phyloP scores from a whole-genome alignment of 495 filamentous ascomycete genomes.

The Cercophora newfieldiana region DNA sequence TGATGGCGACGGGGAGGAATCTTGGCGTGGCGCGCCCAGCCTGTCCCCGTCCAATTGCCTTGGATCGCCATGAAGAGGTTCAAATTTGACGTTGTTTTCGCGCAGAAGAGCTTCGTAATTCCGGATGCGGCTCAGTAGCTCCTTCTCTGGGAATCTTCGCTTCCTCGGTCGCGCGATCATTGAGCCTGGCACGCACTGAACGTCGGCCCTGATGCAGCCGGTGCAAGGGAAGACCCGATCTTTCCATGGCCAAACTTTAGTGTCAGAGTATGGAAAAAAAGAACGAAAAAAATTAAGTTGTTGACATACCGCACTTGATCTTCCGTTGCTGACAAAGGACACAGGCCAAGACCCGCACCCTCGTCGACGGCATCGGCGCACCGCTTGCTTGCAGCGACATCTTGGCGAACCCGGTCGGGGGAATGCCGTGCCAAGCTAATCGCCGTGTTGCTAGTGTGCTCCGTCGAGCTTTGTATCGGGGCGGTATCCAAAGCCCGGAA shows the following conservation, averaged over 20 bases:
- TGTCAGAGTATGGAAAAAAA: too few relatives aligned
- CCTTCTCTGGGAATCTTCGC: conserved; percentile 55
- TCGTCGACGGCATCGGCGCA: background rate
- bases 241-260: too few relatives aligned
- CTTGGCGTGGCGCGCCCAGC: background rate
- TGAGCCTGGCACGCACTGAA: conserved; percentile 51
- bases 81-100: conserved; percentile 52
- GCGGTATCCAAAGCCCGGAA: background rate
- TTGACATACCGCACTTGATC: conserved; percentile 48
- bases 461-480: background rate
- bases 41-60: background rate
- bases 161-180: conserved; percentile 43
- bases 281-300: too few relatives aligned
- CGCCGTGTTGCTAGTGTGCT: background rate
- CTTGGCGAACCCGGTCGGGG: background rate
- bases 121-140: conserved; percentile 54
- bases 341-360: conserved; percentile 53
- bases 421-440: background rate
- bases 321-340: conserved; percentile 60
- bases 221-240: conserved; percentile 56
- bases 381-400: background rate
- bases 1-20: background rate
- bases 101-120: conserved; percentile 55
- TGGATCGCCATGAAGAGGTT: conserved; percentile 45
- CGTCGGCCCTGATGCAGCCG: conserved; percentile 45